Evolutionary conservation across 805 yeast species (phyloP).

Genomic region (Blastobotrys mokoenaii): DNA sequence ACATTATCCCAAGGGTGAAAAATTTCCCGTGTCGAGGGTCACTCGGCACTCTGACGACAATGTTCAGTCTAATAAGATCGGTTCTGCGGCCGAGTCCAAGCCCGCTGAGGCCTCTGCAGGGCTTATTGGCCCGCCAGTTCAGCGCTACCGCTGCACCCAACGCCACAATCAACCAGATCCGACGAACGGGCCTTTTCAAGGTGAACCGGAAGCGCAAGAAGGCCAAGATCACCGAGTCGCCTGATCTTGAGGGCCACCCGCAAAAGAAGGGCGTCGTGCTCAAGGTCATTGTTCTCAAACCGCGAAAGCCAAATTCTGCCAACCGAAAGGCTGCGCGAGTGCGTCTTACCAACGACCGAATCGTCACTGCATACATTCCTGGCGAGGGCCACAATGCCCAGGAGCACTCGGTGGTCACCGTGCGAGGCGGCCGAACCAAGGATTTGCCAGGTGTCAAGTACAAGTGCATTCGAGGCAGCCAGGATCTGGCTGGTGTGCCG

Average conservation of each 20-base stretch:
- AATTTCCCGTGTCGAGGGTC: too few species aligned
- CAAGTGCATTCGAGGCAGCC: conserved; percentile 85
- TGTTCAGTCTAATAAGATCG: background rate
- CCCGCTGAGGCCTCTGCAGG: background rate
- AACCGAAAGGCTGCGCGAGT: conserved; percentile 96
- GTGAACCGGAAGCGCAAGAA: conserved; percentile 24
- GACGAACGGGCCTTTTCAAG: conserved; percentile 26
- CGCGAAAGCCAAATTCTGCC: conserved; percentile 98
- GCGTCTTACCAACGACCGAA: conserved; percentile 79
- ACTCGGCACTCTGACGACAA: background rate
- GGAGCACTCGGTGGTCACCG: conserved; percentile 92
- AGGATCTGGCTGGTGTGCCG: conserved; percentile 91
- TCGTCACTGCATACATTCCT: conserved; percentile 87
- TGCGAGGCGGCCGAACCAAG: conserved; percentile 97
- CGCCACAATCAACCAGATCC: conserved; percentile 28
- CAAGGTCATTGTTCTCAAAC: conserved; percentile 90
- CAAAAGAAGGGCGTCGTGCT: conserved; percentile 88
- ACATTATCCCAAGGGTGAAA: too few species aligned
- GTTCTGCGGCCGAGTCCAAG: background rate
- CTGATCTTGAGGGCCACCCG: conserved; percentile 77
- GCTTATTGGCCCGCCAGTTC: conserved; percentile 1
- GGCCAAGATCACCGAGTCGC: conserved; percentile 40
- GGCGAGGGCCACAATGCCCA: conserved; percentile 98
- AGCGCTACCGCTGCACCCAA: conserved; percentile 3
- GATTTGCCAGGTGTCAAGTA: conserved; percentile 98